A percentile compares a stretch with the other conserved stretches of the same genome.
phyloP scores from a whole-genome alignment of 164 flowering plant genomes.

The Echeveria elegans region DNA sequence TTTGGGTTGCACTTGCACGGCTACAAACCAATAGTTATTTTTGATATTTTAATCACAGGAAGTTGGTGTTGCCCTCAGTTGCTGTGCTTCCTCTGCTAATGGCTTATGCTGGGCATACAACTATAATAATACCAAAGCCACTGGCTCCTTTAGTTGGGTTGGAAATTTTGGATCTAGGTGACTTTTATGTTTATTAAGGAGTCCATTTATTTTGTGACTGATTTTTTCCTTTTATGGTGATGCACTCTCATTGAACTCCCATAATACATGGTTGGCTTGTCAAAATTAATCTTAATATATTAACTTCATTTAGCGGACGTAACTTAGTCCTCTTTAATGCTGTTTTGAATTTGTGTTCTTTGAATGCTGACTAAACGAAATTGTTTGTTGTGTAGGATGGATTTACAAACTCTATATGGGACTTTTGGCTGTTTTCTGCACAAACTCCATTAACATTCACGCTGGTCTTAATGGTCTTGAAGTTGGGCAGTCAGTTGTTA shows the following conservation, averaged over 20 bases:
- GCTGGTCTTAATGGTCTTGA: conserved; percentile 99
- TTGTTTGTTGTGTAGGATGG: conserved; percentile 46
- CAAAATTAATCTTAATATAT: too few relatives aligned
- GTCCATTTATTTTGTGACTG: neutral
- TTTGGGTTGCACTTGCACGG: neutral
- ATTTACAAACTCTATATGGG: conserved; percentile 88
- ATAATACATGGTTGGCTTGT: too few relatives aligned
- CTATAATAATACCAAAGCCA: conserved; percentile 89
- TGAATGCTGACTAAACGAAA: neutral
- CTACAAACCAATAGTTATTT: neutral
- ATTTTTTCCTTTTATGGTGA: neutral
- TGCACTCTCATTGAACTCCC: neutral
- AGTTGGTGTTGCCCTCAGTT: conserved; percentile 71
- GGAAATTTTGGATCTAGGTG: conserved; percentile 75
- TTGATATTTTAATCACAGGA: conserved; percentile 45
- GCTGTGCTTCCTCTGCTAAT: conserved; percentile 87
- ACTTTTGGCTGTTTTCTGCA: conserved; percentile 90
- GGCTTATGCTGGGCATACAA: conserved; percentile 98
- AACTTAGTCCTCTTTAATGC: too few relatives aligned
- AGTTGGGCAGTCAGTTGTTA: conserved; percentile 95
- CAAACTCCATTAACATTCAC: conserved; percentile 95
- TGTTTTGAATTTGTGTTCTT: neutral
- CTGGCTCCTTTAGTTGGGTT: conserved; percentile 65
- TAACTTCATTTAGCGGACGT: too few relatives aligned
- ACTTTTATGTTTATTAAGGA: neutral